phyloP scores from a whole-genome alignment of 768 basidiomycete species.

The Russula earlei region DNA sequence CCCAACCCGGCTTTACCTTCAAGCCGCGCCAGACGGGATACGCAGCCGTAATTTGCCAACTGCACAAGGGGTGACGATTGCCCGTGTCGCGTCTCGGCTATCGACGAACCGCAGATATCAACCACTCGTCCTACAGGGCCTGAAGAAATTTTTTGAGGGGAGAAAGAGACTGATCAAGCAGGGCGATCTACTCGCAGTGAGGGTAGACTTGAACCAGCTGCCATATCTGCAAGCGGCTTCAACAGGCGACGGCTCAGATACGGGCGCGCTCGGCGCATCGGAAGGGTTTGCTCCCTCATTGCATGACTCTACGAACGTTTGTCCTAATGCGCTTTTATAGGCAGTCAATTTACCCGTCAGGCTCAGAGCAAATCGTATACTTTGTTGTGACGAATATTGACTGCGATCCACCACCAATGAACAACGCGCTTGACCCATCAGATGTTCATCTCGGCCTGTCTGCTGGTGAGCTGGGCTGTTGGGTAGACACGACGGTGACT shows the following conservation, averaged over 20 bases:
- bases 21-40: constrained; percentile 52
- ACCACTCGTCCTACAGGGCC: constrained; percentile 43
- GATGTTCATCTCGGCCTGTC: constrained; percentile 48
- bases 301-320: neutral
- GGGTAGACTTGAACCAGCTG: constrained; percentile 45
- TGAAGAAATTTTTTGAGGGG: constrained; percentile 54
- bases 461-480: constrained; percentile 72
- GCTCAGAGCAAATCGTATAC: constrained; percentile 46
- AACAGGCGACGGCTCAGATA: neutral
- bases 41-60: constrained; percentile 51
- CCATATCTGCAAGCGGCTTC: constrained; percentile 11
- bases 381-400: constrained; percentile 77
- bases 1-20: constrained; percentile 30
- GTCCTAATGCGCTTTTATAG: neutral
- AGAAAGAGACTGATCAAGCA: constrained; percentile 51
- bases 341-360: neutral
- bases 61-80: constrained; percentile 62
- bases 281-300: neutral
- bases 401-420: constrained; percentile 42
- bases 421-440: constrained; percentile 23
- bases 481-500: constrained; percentile 66
- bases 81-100: constrained; percentile 70
- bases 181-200: constrained; percentile 64
- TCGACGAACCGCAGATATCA: constrained; percentile 60
- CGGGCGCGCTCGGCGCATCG: neutral